phyloP scores from a whole-genome alignment of 805 yeast species.

The Wickerhamiella azyma region DNA sequence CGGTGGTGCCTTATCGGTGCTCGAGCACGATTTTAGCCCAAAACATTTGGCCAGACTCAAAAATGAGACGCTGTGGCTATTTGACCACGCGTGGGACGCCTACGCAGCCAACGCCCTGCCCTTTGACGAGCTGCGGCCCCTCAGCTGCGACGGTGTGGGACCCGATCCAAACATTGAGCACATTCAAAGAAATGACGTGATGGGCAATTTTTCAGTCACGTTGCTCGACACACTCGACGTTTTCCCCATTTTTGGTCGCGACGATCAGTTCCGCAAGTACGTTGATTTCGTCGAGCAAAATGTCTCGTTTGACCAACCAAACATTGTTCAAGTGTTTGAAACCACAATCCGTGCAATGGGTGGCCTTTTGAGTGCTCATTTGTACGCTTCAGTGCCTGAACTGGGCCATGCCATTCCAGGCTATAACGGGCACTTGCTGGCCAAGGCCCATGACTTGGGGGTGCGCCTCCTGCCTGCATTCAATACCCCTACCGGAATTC shows the following conservation, averaged over 20 bases:
- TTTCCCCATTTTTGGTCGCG: constrained; percentile 56
- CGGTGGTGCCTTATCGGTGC: neutral
- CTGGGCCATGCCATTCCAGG: constrained; percentile 30
- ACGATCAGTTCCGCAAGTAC: constrained; percentile 37
- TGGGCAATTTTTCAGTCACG: constrained; percentile 74
- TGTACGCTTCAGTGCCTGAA: constrained; percentile 43
- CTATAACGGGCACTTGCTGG: constrained; percentile 62
- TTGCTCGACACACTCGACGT: constrained; percentile 71
- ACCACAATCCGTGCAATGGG: constrained; percentile 73
- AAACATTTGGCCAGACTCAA: neutral
- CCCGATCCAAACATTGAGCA: constrained; percentile 47
- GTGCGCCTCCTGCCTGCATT: constrained; percentile 57
- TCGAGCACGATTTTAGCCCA: constrained; percentile 4
- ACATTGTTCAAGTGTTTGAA: constrained; percentile 80
- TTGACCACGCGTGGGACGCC: constrained; percentile 60
- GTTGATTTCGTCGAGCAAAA: constrained; percentile 30
- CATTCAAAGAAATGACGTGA: constrained; percentile 58
- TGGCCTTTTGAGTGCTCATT: constrained; percentile 64
- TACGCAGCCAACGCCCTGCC: constrained; percentile 67
- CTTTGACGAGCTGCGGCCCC: constrained; percentile 60
- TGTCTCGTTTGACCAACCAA: constrained; percentile 42
- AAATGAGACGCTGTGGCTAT: constrained; percentile 41
- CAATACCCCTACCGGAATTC: constrained; percentile 46
- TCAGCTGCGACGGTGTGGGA: constrained; percentile 54
- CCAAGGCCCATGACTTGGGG: constrained; percentile 65